These are phyloP conservation scores for Umbilicaria muhlenbergii DNA, from an alignment of 495 filamentous ascomycete species.

Conservation along the genomic window DNA sequence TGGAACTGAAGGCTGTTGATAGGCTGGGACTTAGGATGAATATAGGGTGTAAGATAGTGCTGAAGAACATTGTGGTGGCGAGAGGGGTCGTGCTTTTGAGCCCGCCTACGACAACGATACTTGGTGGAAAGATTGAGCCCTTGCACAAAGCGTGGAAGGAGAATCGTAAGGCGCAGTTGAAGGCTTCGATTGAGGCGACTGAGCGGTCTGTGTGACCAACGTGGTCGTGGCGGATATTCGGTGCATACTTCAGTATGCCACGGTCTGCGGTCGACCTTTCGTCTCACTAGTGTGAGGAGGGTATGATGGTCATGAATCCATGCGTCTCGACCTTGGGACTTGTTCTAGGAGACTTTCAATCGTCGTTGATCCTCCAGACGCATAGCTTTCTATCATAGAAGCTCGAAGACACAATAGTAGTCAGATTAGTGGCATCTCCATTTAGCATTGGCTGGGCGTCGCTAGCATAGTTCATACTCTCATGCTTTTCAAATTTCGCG, in stretches of 20 bases:
- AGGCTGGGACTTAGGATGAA: slow-evolving; percentile 47
- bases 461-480: slow-evolving; percentile 93
- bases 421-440: slow-evolving; percentile 3
- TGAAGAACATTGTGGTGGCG: slow-evolving; percentile 50
- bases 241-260: no score
- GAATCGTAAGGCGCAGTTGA: slow-evolving; percentile 51
- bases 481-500: slow-evolving; percentile 66
- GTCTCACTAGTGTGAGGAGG: no score
- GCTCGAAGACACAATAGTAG: slow-evolving; percentile 59
- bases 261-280: no score
- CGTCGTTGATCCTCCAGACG: slow-evolving; percentile 40
- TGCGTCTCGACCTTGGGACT: no score
- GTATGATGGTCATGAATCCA: no score
- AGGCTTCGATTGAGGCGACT: slow-evolving; percentile 33
- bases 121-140: slow-evolving; percentile 78
- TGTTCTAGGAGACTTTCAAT: not conserved
- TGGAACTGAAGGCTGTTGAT: slow-evolving; percentile 56
- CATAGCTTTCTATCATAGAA: slow-evolving; percentile 78
- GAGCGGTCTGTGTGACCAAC: slow-evolving; percentile 6
- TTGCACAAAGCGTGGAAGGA: slow-evolving; percentile 66
- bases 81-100: slow-evolving; percentile 67
- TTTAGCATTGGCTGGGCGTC: slow-evolving; percentile 37
- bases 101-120: slow-evolving; percentile 39
- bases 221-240: no score
- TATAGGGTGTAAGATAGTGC: slow-evolving; percentile 69